These are phyloP conservation scores for Endogone sp. DNA, from an alignment of 192 early-diverging fungal species.

Conservation along the genomic window DNA sequence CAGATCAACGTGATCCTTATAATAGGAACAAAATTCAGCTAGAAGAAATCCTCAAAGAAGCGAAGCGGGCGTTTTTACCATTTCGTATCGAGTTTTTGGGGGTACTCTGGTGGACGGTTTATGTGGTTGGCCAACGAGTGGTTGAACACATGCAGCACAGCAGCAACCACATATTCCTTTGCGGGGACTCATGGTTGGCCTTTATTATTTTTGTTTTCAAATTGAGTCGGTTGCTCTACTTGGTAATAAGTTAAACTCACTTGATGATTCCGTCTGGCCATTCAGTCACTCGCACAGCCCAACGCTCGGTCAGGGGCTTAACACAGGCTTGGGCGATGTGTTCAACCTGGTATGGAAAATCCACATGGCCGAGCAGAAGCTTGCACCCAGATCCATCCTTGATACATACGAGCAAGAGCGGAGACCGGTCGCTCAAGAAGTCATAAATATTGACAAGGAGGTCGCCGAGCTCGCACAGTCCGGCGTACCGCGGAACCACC, in stretches of 20 bases:
- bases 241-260: too few species aligned
- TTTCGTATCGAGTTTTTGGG: conserved; percentile 22
- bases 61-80: conserved; percentile 20
- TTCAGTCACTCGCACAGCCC: conserved; percentile 21
- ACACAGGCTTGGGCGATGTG: conserved; percentile 27
- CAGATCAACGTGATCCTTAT: conserved; percentile 20
- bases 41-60: conserved; percentile 25
- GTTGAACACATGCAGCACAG: conserved; percentile 9
- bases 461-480: conserved; percentile 16
- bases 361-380: conserved; percentile 14
- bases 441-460: conserved; percentile 17
- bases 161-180: conserved; percentile 11
- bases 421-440: conserved; percentile 15
- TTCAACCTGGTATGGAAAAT: conserved; percentile 29
- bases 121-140: conserved; percentile 20
- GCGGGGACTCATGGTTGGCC: conserved; percentile 12
- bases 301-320: conserved; percentile 25
- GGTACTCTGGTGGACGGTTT: conserved; percentile 21
- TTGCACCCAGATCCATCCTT: conserved; percentile 1
- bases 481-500: neutral
- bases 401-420: conserved; percentile 14
- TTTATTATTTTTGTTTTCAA: too few species aligned
- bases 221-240: too few species aligned
- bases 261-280: too few species aligned
- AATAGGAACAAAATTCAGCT: conserved; percentile 26